Conservation (phyloP, 257 asterid genomes). For the Scutellaria minor region DNA sequence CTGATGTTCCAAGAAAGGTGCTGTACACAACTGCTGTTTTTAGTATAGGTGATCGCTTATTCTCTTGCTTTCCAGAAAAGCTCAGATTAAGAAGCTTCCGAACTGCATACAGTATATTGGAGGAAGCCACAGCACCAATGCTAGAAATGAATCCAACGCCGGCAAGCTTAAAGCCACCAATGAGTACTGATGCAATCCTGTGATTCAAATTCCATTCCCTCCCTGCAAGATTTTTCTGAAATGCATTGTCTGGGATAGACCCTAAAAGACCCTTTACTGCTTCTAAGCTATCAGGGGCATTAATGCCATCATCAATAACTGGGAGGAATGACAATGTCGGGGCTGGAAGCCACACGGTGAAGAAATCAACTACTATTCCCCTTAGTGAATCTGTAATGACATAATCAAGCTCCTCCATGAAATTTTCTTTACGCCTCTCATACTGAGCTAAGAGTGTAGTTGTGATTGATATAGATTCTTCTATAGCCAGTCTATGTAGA, state of each 20-base stretch:
- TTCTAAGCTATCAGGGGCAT: conserved; percentile 59
- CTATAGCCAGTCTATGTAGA: conserved; percentile 79
- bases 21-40: conserved; percentile 77
- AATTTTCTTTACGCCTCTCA: conserved; percentile 74
- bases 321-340: conserved; percentile 80
- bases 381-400: conserved; percentile 74
- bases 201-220: conserved; percentile 76
- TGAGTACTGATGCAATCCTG: conserved; percentile 76
- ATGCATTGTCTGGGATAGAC: conserved; percentile 89
- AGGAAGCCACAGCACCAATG: conserved; percentile 86
- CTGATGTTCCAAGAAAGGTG: conserved; percentile 85
- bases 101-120: conserved; percentile 55
- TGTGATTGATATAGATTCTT: conserved; percentile 86
- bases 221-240: conserved; percentile 74
- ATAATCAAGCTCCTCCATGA: conserved; percentile 80
- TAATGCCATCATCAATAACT: conserved; percentile 45
- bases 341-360: conserved; percentile 96
- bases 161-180: conserved; percentile 86
- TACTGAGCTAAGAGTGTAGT: conserved; percentile 87
- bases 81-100: conserved; percentile 62
- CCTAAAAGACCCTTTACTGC: conserved; percentile 78
- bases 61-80: conserved; percentile 47
- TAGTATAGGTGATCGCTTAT: conserved; percentile 72
- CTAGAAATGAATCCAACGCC: conserved; percentile 88
- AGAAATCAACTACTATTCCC: conserved; percentile 82